phyloP scores from a whole-genome alignment of 768 basidiomycete genomes.

The Agrocybe praecox region DNA sequence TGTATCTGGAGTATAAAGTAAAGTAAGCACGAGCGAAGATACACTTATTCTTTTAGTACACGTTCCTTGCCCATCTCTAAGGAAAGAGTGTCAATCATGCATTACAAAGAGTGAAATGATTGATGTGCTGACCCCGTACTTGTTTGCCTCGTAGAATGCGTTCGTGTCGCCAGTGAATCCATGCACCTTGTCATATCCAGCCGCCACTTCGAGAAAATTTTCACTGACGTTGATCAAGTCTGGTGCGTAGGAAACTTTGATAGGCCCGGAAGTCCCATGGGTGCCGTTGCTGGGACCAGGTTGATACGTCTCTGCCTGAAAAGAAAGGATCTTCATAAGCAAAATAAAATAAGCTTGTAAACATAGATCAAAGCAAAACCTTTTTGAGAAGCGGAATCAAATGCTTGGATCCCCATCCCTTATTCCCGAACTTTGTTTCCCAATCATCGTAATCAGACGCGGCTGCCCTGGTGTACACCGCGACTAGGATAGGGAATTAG shows the following conservation, averaged over 20 bases:
- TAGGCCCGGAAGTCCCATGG: conserved; percentile 55
- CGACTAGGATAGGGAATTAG: no score
- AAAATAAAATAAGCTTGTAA: background rate
- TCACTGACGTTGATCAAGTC: conserved; percentile 42
- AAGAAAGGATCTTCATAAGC: background rate
- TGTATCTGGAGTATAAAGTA: conserved; percentile 44
- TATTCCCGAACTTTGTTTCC: conserved; percentile 50
- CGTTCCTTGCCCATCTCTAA: conserved; percentile 58
- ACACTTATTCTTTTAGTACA: background rate
- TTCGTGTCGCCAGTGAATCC: conserved; percentile 49
- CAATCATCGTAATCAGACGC: conserved; percentile 71
- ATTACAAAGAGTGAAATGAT: background rate
- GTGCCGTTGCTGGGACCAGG: conserved; percentile 26
- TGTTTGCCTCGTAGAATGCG: conserved; percentile 40
- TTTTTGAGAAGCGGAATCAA: conserved; percentile 62
- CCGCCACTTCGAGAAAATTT: conserved; percentile 19
- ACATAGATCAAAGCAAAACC: conserved; percentile 32
- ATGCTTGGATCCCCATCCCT: conserved; percentile 61
- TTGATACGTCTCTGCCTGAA: conserved; percentile 46
- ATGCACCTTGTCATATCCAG: conserved; percentile 51
- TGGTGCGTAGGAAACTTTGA: conserved; percentile 49
- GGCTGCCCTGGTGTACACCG: conserved; percentile 59
- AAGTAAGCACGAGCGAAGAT: no score
- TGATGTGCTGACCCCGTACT: conserved; percentile 45
- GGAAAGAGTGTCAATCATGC: background rate